Base-by-base conservation (phyloP, 345 rosid genomes). In the Populus alba region DNA sequence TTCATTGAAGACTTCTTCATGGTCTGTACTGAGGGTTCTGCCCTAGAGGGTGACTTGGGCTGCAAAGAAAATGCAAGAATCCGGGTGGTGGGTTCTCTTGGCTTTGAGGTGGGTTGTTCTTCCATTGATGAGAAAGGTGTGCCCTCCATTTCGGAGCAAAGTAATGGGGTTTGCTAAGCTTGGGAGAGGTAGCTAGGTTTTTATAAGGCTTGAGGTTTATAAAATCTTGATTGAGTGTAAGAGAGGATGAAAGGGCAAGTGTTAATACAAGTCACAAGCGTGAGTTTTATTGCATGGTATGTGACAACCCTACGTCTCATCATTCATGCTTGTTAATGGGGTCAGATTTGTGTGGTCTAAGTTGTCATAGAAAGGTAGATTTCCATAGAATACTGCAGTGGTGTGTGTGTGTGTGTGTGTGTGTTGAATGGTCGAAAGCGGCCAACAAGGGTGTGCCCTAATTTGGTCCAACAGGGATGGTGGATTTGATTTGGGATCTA, bases 251-350 rank as follows among this genome's bases (percentile, higher is more conserved):
- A 73, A 70, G 83, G 87, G 86, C 33, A 6, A 76, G 57, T 68
- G 53, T 29, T 8, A 63, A 5, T 41, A 78, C 86, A 82, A 86
- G 86, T 85, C 83, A 25, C 47, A 18, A 31, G 61, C 17, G 45
- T 20, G 1, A 10, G 1, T n/a, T 66, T 49, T 73, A 47, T 72
- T 87, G 84, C 81, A 84, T 84, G 92, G 91, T 57, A 4, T 29
- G 15, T 41, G 86, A 82, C 80, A 78, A 68, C 72, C 80, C 88
- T 81, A 87, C 90, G 89, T 81, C 73, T 78, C 79, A 31, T 66
- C 77, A 69, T 33, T 37, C 72, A 38, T 39, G 37, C 35, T n/a
- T 63, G 11, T 8, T 37, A 11, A 8, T 3, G 67, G 61, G 23
- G 66, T 61, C 47, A 22, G 20, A 4, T 68, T 70, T 77, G 70